Percentiles rank a stretch among this genome's conserved stretches.
These are phyloP conservation scores for Chlamydomonas applanata DNA, from an alignment of 139 green algal genomes.

Conservation along the genomic window DNA sequence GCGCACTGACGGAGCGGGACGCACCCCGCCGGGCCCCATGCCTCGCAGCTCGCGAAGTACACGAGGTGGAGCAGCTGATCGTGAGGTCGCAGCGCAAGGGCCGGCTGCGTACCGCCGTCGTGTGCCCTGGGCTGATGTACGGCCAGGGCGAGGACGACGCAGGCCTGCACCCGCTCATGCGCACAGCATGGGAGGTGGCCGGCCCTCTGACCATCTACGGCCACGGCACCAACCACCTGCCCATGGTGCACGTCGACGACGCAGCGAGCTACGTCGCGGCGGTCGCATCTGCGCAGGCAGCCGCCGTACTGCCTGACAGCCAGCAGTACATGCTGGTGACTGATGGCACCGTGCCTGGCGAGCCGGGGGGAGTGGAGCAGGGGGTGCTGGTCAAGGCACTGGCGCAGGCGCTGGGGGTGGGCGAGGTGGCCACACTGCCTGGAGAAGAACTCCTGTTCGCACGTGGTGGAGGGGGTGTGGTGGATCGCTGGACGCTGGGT, in stretches of 20 bases:
- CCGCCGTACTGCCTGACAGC: background rate
- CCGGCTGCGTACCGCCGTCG: constrained; percentile 33
- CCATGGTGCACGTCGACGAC: constrained; percentile 50
- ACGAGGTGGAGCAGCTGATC: constrained; percentile 48
- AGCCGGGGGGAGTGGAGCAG: constrained; percentile 1
- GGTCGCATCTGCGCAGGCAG: constrained; percentile 9
- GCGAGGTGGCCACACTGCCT: background rate
- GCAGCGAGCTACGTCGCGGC: constrained; percentile 36
- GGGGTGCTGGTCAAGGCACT: background rate
- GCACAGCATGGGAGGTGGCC: background rate
- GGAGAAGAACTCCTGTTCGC: constrained; percentile 14
- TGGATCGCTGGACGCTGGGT: constrained; percentile 26
- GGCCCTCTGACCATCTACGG: constrained; percentile 34
- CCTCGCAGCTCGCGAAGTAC: constrained; percentile 16
- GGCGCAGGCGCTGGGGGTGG: background rate
- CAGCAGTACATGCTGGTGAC: constrained; percentile 23
- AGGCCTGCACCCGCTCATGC: constrained; percentile 21
- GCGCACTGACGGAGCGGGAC: constrained; percentile 19
- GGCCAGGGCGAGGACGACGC: constrained; percentile 46
- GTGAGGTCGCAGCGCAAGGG: constrained; percentile 24
- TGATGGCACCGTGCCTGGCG: background rate
- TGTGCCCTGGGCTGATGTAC: constrained; percentile 62
- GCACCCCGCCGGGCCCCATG: constrained; percentile 10
- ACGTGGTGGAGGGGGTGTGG: background rate
- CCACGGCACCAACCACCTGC: constrained; percentile 43